These are phyloP conservation scores for Talaromyces sp. DNA, from an alignment of 2,329 filamentous ascomycete species.

Conservation along the genomic window DNA sequence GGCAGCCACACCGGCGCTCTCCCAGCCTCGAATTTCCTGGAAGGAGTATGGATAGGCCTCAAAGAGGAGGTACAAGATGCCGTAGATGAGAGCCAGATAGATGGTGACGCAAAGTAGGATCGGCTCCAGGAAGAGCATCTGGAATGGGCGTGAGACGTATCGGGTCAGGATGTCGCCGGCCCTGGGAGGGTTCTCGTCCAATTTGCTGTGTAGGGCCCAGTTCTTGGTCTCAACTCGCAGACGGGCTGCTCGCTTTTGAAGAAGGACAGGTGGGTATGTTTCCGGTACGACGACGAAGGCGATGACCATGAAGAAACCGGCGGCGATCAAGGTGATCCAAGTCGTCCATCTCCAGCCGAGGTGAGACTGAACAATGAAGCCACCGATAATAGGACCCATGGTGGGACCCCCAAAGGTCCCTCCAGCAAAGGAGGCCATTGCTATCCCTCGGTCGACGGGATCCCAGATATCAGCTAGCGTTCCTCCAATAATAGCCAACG, in stretches of 20 bases:
- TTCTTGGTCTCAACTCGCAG: slow-evolving; percentile 49
- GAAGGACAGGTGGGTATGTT: slow-evolving; percentile 47
- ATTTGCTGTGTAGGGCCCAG: slow-evolving; percentile 44
- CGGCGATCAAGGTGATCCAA: slow-evolving; percentile 54
- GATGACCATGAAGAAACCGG: slow-evolving; percentile 40
- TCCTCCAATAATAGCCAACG: slow-evolving; percentile 51
- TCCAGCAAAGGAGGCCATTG: slow-evolving; percentile 44
- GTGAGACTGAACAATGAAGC: slow-evolving; percentile 48
- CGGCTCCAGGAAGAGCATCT: slow-evolving; percentile 46
- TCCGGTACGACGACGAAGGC: slow-evolving; percentile 50
- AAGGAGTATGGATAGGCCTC: slow-evolving; percentile 38
- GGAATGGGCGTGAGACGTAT: slow-evolving; percentile 40
- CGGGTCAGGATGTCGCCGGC: slow-evolving; percentile 34
- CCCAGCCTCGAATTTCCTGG: slow-evolving; percentile 42
- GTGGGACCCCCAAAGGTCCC: slow-evolving; percentile 51
- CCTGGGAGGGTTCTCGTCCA: slow-evolving; percentile 39
- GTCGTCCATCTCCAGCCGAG: slow-evolving; percentile 59
- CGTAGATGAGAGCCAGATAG: slow-evolving; percentile 37
- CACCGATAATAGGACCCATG: slow-evolving; percentile 49
- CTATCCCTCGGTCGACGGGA: slow-evolving; percentile 47
- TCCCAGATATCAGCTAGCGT: slow-evolving; percentile 50
- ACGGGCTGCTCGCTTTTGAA: slow-evolving; percentile 47
- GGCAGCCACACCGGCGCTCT: slow-evolving; percentile 38
- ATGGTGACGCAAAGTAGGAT: slow-evolving; percentile 46
- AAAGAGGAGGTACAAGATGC: slow-evolving; percentile 31